Percentiles rank a stretch among this genome's conserved stretches.
Conservation (phyloP, 2,329 filamentous ascomycete genomes). For the Aureobasidium pullulans region DNA sequence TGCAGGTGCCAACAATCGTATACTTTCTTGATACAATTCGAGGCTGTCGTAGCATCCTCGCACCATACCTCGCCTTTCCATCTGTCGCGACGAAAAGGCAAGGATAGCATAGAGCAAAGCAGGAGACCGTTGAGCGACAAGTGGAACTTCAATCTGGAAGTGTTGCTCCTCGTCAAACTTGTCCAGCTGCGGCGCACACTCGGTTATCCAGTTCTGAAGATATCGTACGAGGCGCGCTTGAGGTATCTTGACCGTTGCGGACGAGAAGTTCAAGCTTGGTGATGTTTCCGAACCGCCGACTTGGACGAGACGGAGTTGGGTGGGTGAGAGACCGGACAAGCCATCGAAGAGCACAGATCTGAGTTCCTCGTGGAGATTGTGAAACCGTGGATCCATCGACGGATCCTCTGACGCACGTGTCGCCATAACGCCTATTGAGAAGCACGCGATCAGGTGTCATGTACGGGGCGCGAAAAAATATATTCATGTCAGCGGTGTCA, state of each 20-base stretch:
- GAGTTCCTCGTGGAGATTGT: slow-evolving; percentile 6
- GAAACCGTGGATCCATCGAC: slow-evolving; percentile 1
- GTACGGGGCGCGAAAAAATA: neutral
- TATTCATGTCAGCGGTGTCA: neutral
- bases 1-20: neutral
- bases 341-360: slow-evolving; percentile 6
- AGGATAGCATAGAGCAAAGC: slow-evolving; percentile 3
- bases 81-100: slow-evolving; percentile 5
- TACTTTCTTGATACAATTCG: slow-evolving; percentile 6
- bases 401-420: slow-evolving; percentile 2
- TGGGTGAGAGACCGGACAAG: neutral
- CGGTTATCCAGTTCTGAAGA: slow-evolving; percentile 1
- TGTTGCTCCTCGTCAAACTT: slow-evolving; percentile 7
- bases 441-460: neutral
- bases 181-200: slow-evolving; percentile 5
- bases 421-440: slow-evolving; percentile 1
- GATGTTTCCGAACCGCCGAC: neutral
- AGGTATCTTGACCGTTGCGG: slow-evolving; percentile 2
- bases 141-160: slow-evolving; percentile 1
- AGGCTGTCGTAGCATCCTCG: slow-evolving; percentile 3
- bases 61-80: neutral
- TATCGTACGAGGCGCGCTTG: neutral
- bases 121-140: slow-evolving; percentile 1
- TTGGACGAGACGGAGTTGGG: neutral
- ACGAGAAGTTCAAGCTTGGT: neutral